Evolutionary conservation across 1,284 basidiomycete species (phyloP), one percentile per base, ranked within the genome.

Genomic region (Malassezia dermatis): DNA sequence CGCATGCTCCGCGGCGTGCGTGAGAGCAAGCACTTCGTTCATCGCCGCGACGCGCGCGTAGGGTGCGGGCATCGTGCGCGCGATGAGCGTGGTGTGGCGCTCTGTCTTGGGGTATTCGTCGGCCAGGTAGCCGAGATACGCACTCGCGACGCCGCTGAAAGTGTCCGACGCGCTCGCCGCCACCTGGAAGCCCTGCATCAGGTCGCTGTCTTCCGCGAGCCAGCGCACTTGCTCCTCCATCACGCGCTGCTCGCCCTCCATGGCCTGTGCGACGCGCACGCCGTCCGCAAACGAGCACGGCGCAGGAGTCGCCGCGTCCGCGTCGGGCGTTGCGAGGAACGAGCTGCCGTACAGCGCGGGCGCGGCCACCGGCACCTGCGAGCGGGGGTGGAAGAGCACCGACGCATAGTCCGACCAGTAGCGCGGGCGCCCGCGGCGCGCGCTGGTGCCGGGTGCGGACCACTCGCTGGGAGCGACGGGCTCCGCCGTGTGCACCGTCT

Each of bases 361-460:
- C 40, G 45, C 40, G 12, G 61, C 59, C 21, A 71, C 62, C 2
- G 55, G 55, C 17, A 71, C 58, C 24, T 67, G 62, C 23, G 67
- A 67, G 40, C 58, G 62, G 4, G 67, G 50, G 43, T 71, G 69
- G 51, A 59, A 63, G 45, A 45, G 62, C 17, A 60, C 59, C 2
- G 62, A 59, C 39, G 63, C 57, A 44, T 62, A 66, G 53, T 71
- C 67, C 4, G 69, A 69, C 69, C 69, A 71, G 62, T 64, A 71
- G 12, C 58, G 56, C 34, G 48, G 31, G 17, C 19, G 24, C 13
- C 40, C 44, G 19, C 37, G 31, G 3, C 27, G 41, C n/a, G 23
- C 10, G 1, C 7, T n/a, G 11, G 1, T 19, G n/a, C 15, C 13
- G 17, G 8, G 15, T 19, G 52, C 47, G 10, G 54, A 44, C 31